A percentile compares a stretch with the other conserved stretches of the same genome.
phyloP scores from a whole-genome alignment of 345 rosid genomes.

The Rhodamnia argentea region DNA sequence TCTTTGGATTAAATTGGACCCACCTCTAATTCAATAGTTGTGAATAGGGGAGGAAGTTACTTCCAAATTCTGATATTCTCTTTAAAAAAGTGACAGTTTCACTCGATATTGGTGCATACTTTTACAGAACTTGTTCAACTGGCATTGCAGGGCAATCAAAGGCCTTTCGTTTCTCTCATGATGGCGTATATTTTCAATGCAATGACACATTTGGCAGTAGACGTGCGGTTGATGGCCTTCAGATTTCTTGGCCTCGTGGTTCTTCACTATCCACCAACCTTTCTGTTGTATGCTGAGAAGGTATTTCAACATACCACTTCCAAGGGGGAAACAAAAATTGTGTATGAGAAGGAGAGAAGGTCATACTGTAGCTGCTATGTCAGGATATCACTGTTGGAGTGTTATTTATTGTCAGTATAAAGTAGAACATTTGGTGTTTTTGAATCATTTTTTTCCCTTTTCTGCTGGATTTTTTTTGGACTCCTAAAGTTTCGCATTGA shows the following conservation, averaged over 20 bases:
- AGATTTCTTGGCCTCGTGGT: constrained; percentile 60
- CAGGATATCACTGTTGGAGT: not conserved
- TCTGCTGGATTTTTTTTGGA: not conserved
- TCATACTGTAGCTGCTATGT: not conserved
- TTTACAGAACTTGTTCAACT: not conserved
- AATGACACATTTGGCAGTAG: constrained; percentile 63
- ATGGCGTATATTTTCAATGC: constrained; percentile 71
- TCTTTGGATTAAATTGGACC: not conserved
- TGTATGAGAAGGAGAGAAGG: not conserved
- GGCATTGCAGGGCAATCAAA: constrained; percentile 60
- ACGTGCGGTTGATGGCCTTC: constrained; percentile 90
- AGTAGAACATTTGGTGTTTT: not conserved
- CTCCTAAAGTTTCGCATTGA: not conserved
- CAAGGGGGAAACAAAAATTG: not conserved
- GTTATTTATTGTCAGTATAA: not conserved
- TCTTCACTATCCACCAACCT: constrained; percentile 49
- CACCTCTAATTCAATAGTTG: not conserved
- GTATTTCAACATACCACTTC: constrained; percentile 14
- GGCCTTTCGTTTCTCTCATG: constrained; percentile 53
- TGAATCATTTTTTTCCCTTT: not conserved
- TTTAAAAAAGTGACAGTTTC: not conserved
- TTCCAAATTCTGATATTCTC: not conserved
- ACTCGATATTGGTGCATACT: not conserved
- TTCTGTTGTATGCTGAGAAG: constrained; percentile 66
- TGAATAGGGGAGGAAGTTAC: not conserved